Conservation (phyloP, 345 rosid species). For the Camelina laxa region DNA sequence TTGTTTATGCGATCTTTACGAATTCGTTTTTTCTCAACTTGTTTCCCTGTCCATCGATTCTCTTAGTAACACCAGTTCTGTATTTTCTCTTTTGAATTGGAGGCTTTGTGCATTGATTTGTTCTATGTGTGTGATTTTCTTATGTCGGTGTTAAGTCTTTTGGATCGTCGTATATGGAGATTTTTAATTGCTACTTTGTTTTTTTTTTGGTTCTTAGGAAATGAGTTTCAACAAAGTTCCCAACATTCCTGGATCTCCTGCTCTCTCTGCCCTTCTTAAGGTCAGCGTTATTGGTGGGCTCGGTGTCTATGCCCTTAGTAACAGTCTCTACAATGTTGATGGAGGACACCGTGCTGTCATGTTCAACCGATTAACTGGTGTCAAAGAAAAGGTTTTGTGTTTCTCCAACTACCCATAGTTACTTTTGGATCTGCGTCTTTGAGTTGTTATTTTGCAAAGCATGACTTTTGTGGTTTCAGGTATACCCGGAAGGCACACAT, state of each 20-base stretch:
- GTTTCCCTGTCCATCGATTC: background rate
- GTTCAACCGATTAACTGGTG: constrained; percentile 50
- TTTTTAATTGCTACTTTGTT: background rate
- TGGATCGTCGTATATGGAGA: background rate
- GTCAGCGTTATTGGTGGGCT: constrained; percentile 46
- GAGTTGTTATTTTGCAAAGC: background rate
- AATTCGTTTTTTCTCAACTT: background rate
- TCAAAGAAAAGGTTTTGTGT: constrained; percentile 47
- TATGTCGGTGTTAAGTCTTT: constrained; percentile 2
- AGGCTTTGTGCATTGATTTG: background rate
- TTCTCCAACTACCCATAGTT: background rate
- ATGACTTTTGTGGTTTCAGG: constrained; percentile 51
- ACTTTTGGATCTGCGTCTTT: background rate
- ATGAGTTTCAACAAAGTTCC: constrained; percentile 51
- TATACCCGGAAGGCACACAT: constrained; percentile 95
- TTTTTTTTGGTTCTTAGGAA: background rate
- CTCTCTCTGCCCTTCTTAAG: constrained; percentile 46
- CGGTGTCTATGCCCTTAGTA: constrained; percentile 41
- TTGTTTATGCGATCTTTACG: background rate
- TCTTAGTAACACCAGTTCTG: background rate
- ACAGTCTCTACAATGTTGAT: constrained; percentile 49
- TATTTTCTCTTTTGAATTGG: background rate
- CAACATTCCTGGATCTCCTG: constrained; percentile 46
- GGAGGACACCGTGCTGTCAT: constrained; percentile 51
- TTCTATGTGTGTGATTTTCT: background rate